These are phyloP conservation scores for Petunia hybrid DNA, from an alignment of 305 asterid genomes.

Conservation along the genomic window DNA sequence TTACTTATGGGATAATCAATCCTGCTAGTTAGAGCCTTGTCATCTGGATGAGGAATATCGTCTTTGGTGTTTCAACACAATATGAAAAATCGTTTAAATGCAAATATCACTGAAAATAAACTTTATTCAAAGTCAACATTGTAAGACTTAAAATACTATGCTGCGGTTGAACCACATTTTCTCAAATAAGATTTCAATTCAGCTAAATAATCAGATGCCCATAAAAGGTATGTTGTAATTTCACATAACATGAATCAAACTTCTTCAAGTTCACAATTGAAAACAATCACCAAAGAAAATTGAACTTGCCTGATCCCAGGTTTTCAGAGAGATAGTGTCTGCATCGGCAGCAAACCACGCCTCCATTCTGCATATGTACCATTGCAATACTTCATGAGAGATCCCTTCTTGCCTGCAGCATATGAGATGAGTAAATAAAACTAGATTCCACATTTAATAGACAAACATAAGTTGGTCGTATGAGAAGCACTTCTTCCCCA, in stretches of 20 bases:
- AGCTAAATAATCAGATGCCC: not conserved
- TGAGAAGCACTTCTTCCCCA: slow-evolving; percentile 13
- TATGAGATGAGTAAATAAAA: slow-evolving; percentile 25
- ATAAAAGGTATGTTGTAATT: not conserved
- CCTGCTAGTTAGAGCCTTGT: slow-evolving; percentile 5
- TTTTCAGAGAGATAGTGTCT: slow-evolving; percentile 84
- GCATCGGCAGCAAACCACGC: slow-evolving; percentile 99
- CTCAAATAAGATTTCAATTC: not conserved
- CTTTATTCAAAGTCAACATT: not conserved
- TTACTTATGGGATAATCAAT: not conserved
- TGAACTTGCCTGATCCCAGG: slow-evolving; percentile 88
- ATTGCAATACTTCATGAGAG: slow-evolving; percentile 86
- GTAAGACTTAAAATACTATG: not conserved
- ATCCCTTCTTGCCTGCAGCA: slow-evolving; percentile 77
- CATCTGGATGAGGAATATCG: not conserved
- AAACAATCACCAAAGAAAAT: not conserved
- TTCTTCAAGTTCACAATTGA: not conserved
- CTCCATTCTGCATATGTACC: slow-evolving; percentile 98
- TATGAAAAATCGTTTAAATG: not conserved
- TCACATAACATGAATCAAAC: not conserved
- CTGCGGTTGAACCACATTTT: not conserved
- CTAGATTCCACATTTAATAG: slow-evolving; percentile 32
- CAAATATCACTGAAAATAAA: not conserved
- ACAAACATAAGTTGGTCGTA: slow-evolving; percentile 31
- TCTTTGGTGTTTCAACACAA: not conserved